These are phyloP conservation scores for Conticribra weissflogii DNA, from an alignment of 108 stramenopile species.

Conservation along the genomic window DNA sequence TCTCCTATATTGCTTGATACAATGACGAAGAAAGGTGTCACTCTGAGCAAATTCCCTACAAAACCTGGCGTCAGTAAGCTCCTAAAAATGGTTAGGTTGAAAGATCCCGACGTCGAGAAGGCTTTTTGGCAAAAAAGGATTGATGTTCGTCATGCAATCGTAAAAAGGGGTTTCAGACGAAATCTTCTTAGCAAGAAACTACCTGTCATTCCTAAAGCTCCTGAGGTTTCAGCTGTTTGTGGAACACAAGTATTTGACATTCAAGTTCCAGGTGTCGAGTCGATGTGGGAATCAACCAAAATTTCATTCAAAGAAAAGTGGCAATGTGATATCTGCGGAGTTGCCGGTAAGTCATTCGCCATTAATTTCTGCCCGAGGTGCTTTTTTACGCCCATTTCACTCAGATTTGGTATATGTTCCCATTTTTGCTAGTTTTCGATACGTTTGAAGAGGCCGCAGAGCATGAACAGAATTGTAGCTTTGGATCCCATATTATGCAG, in stretches of 20 bases:
- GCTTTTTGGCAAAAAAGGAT: slow-evolving; percentile 21
- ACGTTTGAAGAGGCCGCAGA: no score
- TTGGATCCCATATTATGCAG: no score
- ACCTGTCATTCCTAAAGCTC: slow-evolving; percentile 30
- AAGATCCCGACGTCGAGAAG: slow-evolving; percentile 4
- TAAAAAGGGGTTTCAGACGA: slow-evolving; percentile 17
- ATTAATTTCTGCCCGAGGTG: no score
- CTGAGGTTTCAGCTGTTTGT: no score
- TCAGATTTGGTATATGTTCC: no score
- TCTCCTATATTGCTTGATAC: slow-evolving; percentile 2
- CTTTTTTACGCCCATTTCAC: no score
- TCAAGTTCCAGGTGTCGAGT: slow-evolving; percentile 10
- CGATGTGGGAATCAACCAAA: no score
- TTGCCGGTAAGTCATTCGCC: no score
- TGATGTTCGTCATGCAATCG: slow-evolving; percentile 35
- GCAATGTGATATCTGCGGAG: no score
- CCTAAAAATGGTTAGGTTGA: slow-evolving; percentile 20
- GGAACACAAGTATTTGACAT: slow-evolving; percentile 25
- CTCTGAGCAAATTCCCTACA: slow-evolving; percentile 15
- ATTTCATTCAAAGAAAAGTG: no score
- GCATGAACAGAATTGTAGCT: no score
- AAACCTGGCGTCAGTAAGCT: slow-evolving; percentile 23
- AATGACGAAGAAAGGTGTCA: slow-evolving; percentile 22
- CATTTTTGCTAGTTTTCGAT: no score
- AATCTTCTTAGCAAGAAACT: slow-evolving; percentile 11